These are phyloP conservation scores for Microsporum audouinii DNA, from an alignment of 2,329 filamentous ascomycete genomes.

Conservation along the genomic window DNA sequence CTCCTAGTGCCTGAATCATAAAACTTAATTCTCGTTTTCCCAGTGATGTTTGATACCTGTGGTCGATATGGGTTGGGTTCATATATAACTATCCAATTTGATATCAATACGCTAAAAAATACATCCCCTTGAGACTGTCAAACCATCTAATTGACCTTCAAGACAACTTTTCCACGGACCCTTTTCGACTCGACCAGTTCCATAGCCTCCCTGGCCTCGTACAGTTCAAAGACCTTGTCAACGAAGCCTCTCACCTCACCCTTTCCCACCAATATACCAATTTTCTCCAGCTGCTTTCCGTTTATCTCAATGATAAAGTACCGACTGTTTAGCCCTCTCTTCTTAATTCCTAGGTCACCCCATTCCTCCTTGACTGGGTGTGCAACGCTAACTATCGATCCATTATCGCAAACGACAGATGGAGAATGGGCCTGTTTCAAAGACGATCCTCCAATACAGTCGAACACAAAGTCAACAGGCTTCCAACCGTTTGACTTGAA, in stretches of 20 bases:
- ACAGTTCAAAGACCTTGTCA: constrained; percentile 25
- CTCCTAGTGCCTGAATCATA: no score
- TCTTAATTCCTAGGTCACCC: constrained; percentile 6
- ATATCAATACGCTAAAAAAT: neutral
- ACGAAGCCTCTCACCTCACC: constrained; percentile 26
- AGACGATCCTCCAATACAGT: constrained; percentile 27
- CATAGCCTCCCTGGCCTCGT: constrained; percentile 27
- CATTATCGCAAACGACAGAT: constrained; percentile 25
- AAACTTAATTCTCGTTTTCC: no score
- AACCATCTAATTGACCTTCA: constrained; percentile 20
- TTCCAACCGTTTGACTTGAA: constrained; percentile 25
- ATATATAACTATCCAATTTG: neutral
- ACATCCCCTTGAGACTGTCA: neutral
- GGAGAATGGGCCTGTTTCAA: constrained; percentile 26
- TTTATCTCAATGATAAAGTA: constrained; percentile 31
- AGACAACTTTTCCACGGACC: constrained; percentile 25
- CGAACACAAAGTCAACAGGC: constrained; percentile 33
- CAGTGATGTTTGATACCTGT: no score
- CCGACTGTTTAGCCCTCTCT: constrained; percentile 17
- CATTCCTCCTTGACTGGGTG: constrained; percentile 17
- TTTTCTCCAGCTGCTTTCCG: constrained; percentile 23
- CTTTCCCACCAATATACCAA: constrained; percentile 27
- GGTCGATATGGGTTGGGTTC: no score
- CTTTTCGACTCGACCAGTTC: constrained; percentile 21
- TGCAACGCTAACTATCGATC: constrained; percentile 26